Base-by-base conservation (phyloP, 2,329 filamentous ascomycete species). In the Alternaria arborescens region DNA sequence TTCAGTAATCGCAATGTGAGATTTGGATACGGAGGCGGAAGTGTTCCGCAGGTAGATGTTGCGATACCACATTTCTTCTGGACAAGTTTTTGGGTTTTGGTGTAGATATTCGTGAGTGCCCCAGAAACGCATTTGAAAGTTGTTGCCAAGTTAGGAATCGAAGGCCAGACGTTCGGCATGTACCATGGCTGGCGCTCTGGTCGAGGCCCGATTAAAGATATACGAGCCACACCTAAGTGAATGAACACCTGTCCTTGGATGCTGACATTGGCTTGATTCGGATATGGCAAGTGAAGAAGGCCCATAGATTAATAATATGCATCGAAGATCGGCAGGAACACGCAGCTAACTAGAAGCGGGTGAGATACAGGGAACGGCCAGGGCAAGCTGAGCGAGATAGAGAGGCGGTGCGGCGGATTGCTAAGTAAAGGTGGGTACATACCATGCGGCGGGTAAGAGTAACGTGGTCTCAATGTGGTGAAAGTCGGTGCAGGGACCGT, bases 241-340 rank as follows among this genome's bases (percentile, higher is more conserved):
- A 16, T 41, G 66, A 71, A 72, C 72, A 75, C 70, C 72, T 75
- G 72, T 68, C 72, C 70, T 72, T 56, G 28, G 46, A 22, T 22
- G 40, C 61, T 55, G 54, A 55, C 30, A 32, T 8, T 24, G 20
- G 47, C 32, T 18, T 34, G 42, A 30, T 26, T 55, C 50, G 55
- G 55, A 46, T 42, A 28, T 55, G 55, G 53, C 47, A 61, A 55
- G 56, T 54, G 18, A 47, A 52, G 58, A 59, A 47, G 50, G 28
- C 56, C 11, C 43, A 48, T 60, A 72, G 58, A 75, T 74, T 75
- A 72, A 64, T 69, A 71, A 69, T 72, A 61, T 57, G 50, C 44
- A 58, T 42, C 60, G 51, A 48, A 42, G 54, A 61, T 58, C 59
- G 60, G 62, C 62, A 58, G 57, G 58, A 56, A 44, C 55, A 44